phyloP scores from a whole-genome alignment of 768 basidiomycete genomes.

The Phylloporus sp. region DNA sequence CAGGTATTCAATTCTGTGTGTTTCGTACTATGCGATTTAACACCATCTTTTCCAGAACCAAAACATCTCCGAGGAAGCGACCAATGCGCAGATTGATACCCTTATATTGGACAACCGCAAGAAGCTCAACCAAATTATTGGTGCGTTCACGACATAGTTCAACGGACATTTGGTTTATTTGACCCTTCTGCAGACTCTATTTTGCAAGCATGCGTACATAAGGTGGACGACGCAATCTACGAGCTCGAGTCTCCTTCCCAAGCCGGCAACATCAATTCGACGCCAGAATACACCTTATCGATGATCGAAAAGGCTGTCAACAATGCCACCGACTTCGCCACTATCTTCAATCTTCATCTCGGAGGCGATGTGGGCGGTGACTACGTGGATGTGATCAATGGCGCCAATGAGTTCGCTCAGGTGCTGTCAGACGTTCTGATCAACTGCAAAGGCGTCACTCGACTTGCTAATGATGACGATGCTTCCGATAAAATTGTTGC shows the following conservation, averaged over 20 bases:
- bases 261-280: conserved; percentile 93
- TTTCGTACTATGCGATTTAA: neutral
- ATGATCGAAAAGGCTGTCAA: conserved; percentile 97
- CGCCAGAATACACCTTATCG: conserved; percentile 95
- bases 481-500: conserved; percentile 85
- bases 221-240: conserved; percentile 96
- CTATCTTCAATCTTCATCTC: conserved; percentile 87
- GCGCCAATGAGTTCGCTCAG: conserved; percentile 95
- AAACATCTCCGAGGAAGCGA: conserved; percentile 81
- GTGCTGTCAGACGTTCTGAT: conserved; percentile 85
- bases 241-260: conserved; percentile 95
- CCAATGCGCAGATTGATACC: conserved; percentile 95
- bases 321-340: conserved; percentile 94
- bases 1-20: conserved; percentile 47
- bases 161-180: conserved; percentile 8
- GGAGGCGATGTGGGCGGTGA: conserved; percentile 85
- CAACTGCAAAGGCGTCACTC: conserved; percentile 94
- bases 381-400: conserved; percentile 96
- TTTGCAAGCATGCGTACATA: conserved; percentile 91
- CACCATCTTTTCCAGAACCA: conserved; percentile 50
- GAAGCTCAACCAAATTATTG: conserved; percentile 96
- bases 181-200: conserved; percentile 72
- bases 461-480: conserved; percentile 86
- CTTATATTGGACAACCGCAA: conserved; percentile 95
- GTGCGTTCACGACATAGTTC: conserved; percentile 37